phyloP scores from a whole-genome alignment of 228 moss, liverwort and hornwort species.

The Sphagnum fallax region DNA sequence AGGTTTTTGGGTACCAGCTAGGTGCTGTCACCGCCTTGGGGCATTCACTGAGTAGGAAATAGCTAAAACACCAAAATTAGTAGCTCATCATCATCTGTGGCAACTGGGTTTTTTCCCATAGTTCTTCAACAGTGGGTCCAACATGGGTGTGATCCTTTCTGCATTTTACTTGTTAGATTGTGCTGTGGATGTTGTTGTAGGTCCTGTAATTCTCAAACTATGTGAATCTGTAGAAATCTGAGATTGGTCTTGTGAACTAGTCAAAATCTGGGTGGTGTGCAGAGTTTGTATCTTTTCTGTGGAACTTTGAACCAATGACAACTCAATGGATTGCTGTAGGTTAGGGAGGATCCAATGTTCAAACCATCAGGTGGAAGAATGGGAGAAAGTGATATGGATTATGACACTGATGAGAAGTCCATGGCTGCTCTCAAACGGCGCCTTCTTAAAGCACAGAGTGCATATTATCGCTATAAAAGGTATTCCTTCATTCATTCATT shows the following conservation, averaged over 20 bases:
- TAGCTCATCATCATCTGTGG: not conserved
- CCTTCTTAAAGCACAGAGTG: slow-evolving; percentile 81
- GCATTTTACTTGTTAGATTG: too few relatives aligned
- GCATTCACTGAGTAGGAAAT: not conserved
- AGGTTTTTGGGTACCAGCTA: not conserved
- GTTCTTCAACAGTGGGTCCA: not conserved
- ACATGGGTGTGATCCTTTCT: not conserved
- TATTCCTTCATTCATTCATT: slow-evolving; percentile 8
- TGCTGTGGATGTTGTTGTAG: too few relatives aligned
- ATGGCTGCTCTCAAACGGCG: slow-evolving; percentile 95
- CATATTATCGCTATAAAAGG: slow-evolving; percentile 94
- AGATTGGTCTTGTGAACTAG: too few relatives aligned
- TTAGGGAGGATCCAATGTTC: slow-evolving; percentile 89
- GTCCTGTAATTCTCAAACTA: too few relatives aligned
- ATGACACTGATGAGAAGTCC: slow-evolving; percentile 93
- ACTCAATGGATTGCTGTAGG: slow-evolving; percentile 24
- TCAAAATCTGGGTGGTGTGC: too few relatives aligned
- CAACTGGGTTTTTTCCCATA: not conserved
- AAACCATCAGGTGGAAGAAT: slow-evolving; percentile 99
- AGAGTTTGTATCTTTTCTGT: too few relatives aligned
- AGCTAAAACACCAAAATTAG: too few relatives aligned
- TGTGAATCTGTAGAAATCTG: too few relatives aligned
- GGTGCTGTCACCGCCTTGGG: not conserved
- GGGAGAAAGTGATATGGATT: slow-evolving; percentile 99
- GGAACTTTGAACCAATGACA: too few relatives aligned